Base-by-base conservation (phyloP, 495 filamentous ascomycete genomes). In the Aspergillus bridgeri region DNA sequence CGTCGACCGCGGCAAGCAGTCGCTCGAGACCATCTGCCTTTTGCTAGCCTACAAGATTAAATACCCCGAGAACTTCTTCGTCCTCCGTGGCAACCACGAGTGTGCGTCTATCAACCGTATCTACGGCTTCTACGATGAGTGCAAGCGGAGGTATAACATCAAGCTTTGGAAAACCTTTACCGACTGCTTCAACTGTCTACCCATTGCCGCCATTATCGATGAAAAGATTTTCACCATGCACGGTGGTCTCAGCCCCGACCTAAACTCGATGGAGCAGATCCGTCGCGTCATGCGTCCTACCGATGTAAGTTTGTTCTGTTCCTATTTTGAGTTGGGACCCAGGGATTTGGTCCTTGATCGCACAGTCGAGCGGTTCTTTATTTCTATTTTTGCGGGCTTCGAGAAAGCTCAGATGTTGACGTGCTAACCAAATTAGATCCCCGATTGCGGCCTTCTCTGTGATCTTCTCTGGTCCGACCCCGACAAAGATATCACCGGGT, bases 201-300 rank as follows among this genome's bases (percentile, higher is more conserved):
- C 94, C 27, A 98, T 98, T 74, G 94, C 94, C n/a, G 94, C 94
- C 56, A 98, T 98, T 74, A 98, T 98, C 67, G 94, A 98, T 70
- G 94, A 98, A 83, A 98, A 98, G 88, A 98, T 98, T 66, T 98
- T 98, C 83, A 98, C 94, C 60, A 98, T 98, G 94, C 94, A 98
- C 75, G 94, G 94, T 67, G 94, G 94, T 65, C 78, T 98, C 68
- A 97, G 94, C 69, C 94, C 94, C 24, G 94, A 98, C 67, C 80
- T 98, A 49, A 98, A 98, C 81, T 97, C 94, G 27, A 98, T 98
- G 94, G 94, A 98, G 80, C 94, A 98, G 78, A 98, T 98, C 60
- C 90, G 94, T 66, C 89, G 94, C 61, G 94, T 98, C 59, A 98
- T 98, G 94, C 87, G 94, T 59, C 94, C 94, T 53, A 98, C 94